Base-by-base conservation (phyloP, 1,284 basidiomycete genomes). In the Naganishia albida region DNA sequence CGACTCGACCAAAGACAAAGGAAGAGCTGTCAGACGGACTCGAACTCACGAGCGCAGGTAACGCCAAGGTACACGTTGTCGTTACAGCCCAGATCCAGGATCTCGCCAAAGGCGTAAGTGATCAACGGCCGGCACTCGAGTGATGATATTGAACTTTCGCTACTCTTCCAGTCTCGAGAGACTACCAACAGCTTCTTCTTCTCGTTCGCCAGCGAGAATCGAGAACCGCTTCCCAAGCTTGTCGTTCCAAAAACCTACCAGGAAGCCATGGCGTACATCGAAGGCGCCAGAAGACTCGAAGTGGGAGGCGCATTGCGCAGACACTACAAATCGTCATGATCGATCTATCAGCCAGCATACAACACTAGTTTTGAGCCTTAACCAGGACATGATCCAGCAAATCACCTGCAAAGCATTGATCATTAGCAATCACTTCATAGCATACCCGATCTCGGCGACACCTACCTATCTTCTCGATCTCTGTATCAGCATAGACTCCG, bases 181-280 rank as follows among this genome's bases (percentile, higher is more conserved):
- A 77, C 77, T 59, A 79, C 78, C 40, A 79, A 79, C 67, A 76
- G 75, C 83, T 52, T 91, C 70, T 78, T 71, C 73, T 79, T 78
- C 64, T 78, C 78, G 28, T 75, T 78, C 73, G 74, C 73, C 18
- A 72, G 70, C 62, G 74, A 75, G 40, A 74, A 80, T 38, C 71
- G 74, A 8, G 59, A 77, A 49, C 79, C 81, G 10, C 74, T 83
- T 0, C 75, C 80, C 23, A 80, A 86, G 26, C 83, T 81, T 62
- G 84, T 91, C 25, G 85, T 90, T 0, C 89, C 89, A 2, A 65
- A 70, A 40, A 75, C 75, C 2, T 79, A 79, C 71, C 49, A 77
- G 86, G 90, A 91, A 75, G 85, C 88, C 2, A 91, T 92, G 89
- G 78, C 86, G 46, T 91, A 88, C 85, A 79, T 91, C 30, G 89